Percentiles rank a stretch among this genome's conserved stretches.
phyloP scores from a whole-genome alignment of 208 protist species.

The Acanthamoeba healyi region DNA sequence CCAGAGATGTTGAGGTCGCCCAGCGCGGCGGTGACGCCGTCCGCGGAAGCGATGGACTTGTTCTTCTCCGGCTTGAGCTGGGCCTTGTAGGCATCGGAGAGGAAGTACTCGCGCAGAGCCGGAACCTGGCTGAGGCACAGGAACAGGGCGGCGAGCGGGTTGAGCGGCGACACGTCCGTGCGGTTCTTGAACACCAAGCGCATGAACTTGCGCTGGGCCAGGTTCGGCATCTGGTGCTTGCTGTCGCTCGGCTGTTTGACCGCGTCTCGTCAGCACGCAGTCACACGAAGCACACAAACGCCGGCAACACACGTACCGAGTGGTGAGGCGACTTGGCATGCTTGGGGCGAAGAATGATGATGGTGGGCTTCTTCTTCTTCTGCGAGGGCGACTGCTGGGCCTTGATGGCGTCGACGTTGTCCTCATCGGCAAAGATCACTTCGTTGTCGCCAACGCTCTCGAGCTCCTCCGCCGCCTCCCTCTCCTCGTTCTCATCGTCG shows the following conservation, averaged over 20 bases:
- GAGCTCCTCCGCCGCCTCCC: background rate
- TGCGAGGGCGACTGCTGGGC: background rate
- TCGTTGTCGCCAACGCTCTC: constrained; percentile 23
- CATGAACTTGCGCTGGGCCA: constrained; percentile 14
- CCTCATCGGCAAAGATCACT: constrained; percentile 5
- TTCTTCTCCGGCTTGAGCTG: background rate
- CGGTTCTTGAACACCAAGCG: constrained; percentile 1
- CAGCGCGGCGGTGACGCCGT: too few species aligned
- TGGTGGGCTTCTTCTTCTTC: constrained; percentile 4
- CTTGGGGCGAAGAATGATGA: constrained; percentile 8
- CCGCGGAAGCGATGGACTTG: background rate
- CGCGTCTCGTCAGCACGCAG: too few species aligned
- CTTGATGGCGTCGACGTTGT: background rate
- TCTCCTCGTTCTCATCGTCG: background rate
- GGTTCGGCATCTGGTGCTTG: constrained; percentile 4
- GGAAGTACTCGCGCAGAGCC: background rate
- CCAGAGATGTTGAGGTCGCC: background rate
- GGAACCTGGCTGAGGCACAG: constrained; percentile 2
- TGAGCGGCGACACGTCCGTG: background rate
- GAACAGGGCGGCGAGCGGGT: background rate
- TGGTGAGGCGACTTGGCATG: too few species aligned
- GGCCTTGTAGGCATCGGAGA: background rate
- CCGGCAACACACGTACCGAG: too few species aligned
- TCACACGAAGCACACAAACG: too few species aligned
- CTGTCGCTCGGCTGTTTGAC: background rate